Evolutionary conservation across 106 monocot species (phyloP), one percentile per base, ranked within the genome.

Genomic region (Dioscorea zingiberensis): DNA sequence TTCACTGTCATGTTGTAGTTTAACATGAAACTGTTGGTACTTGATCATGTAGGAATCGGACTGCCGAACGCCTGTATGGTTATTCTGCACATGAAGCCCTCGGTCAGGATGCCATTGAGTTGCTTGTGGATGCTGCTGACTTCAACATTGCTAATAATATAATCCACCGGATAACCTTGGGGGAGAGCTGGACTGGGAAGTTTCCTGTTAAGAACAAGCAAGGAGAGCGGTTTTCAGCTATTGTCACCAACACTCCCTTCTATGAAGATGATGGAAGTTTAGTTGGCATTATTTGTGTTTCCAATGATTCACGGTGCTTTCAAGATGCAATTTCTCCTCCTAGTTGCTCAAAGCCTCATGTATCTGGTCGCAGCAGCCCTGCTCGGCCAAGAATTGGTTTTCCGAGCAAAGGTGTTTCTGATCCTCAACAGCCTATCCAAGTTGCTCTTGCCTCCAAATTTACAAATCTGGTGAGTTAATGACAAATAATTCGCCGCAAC

Each of bases 141-240:
- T 62, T 73, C 29, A 29, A 68, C 38, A 63, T 79, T 64, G 92
- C 86, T 13, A 66, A 51, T 63, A 77, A 67, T 64, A 86, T 98
- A 27, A 60, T 86, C 58, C 63, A 79, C 29, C 73, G 66, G 15
- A 73, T 82, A 68, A 71, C 56, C 21, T 61, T 69, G 64, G 92
- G 97, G 17, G 88, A 81, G 58, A 92, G 81, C 75, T 98, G 97
- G 97, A 81, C 85, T 5, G 97, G 92, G 18, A 98, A 86, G 65
- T 84, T 98, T 57, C 79, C 88, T 22, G 79, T 84, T 4, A 92
- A 86, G 76, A 92, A 84, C 59, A 98, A 89, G 69, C 60, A 54
- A 47, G 97, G 97, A 48, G 92, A 89, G 25, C 71, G 46, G 0
- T 98, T 98, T 82, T 27, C 86, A 58, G 80, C 80, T 54, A 71